Conservation (phyloP, 495 filamentous ascomycete genomes). For the Echria macrotheca region DNA sequence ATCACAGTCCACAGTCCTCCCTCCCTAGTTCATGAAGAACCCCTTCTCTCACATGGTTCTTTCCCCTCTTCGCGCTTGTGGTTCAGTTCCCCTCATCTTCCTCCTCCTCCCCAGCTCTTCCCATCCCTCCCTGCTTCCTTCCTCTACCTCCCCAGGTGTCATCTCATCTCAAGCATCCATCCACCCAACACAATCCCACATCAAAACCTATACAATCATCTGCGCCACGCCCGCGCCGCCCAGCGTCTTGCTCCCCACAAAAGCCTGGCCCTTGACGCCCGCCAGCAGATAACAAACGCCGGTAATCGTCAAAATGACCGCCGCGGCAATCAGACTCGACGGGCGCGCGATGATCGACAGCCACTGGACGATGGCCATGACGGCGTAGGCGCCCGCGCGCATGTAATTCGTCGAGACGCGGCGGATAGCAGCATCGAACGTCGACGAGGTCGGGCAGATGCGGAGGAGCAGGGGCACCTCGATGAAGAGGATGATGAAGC, state of each 20-base stretch:
- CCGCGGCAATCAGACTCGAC: conserved; percentile 78
- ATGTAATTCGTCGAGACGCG: conserved; percentile 92
- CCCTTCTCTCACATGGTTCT: too few relatives aligned
- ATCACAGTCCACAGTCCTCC: too few relatives aligned
- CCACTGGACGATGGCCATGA: conserved; percentile 80
- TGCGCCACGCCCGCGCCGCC: conserved; percentile 92
- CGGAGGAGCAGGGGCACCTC: conserved; percentile 94
- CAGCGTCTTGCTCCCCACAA: conserved; percentile 93
- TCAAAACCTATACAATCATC: conserved; percentile 95
- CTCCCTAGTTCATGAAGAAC: too few relatives aligned
- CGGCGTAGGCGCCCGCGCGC: conserved; percentile 83
- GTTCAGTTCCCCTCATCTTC: too few relatives aligned
- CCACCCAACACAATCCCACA: too few relatives aligned
- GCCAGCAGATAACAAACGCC: conserved; percentile 78
- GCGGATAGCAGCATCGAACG: conserved; percentile 88
- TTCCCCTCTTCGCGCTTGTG: too few relatives aligned
- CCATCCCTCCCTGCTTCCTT: not conserved
- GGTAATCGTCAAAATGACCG: conserved; percentile 72
- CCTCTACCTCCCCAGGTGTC: not conserved
- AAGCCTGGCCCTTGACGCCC: conserved; percentile 84
- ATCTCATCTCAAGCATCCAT: not conserved
- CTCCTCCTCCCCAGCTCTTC: too few relatives aligned
- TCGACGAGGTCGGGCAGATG: conserved; percentile 90
- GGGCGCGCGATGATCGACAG: conserved; percentile 58
- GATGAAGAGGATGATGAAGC: conserved; percentile 89